Evolutionary conservation across 306 rosid species (phyloP).

Genomic region (Delonix regia): DNA sequence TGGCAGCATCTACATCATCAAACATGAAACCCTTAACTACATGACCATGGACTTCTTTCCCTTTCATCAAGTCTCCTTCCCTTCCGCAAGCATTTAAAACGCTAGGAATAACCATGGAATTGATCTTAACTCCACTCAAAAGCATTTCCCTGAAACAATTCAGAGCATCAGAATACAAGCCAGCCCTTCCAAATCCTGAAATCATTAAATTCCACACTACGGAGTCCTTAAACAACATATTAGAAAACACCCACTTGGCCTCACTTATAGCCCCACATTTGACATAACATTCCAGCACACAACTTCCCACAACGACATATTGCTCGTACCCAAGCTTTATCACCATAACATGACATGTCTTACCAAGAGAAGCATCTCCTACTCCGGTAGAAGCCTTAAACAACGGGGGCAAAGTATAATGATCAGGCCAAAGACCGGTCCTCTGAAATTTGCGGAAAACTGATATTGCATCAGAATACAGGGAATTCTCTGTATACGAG

Average conservation of each 20-base stretch:
- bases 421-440: slow-evolving; percentile 54
- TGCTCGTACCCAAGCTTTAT: slow-evolving; percentile 61
- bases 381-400: slow-evolving; percentile 52
- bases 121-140: slow-evolving; percentile 45
- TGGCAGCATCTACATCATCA: slow-evolving; percentile 49
- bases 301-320: slow-evolving; percentile 54
- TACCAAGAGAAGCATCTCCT: slow-evolving; percentile 49
- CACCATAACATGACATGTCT: slow-evolving; percentile 56
- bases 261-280: slow-evolving; percentile 53
- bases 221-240: slow-evolving; percentile 50
- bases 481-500: slow-evolving; percentile 45
- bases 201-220: slow-evolving; percentile 71
- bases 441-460: slow-evolving; percentile 43
- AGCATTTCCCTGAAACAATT: slow-evolving; percentile 55
- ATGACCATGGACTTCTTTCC: slow-evolving; percentile 64
- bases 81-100: slow-evolving; percentile 63
- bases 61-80: slow-evolving; percentile 70
- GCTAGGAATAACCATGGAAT: slow-evolving; percentile 66
- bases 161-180: slow-evolving; percentile 51
- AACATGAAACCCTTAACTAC: slow-evolving; percentile 45
- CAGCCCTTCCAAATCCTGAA: slow-evolving; percentile 60
- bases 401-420: slow-evolving; percentile 61
- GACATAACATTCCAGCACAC: slow-evolving; percentile 58
- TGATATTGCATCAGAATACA: slow-evolving; percentile 41
- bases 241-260: slow-evolving; percentile 53